Percentiles rank a stretch among this genome's conserved stretches.
Evolutionary conservation across 352 stramenopile genomes (phyloP).

Genomic region (Plasmopara viticola): DNA sequence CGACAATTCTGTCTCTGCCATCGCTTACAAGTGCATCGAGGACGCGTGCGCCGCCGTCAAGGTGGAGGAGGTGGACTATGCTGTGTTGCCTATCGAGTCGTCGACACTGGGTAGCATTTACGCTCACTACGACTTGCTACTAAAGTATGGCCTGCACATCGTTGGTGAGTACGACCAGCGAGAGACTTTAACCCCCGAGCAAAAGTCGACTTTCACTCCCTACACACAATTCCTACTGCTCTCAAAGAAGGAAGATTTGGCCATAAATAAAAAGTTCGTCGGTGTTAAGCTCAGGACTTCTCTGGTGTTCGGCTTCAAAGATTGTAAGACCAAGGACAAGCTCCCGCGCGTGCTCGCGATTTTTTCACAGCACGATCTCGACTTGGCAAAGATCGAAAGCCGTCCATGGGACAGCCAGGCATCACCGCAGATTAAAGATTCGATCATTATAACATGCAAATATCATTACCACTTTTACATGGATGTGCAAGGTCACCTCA

Average conservation of each 20-base stretch:
- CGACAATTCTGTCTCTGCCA: too few relatives aligned
- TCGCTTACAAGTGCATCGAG: too few relatives aligned
- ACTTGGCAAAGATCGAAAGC: slow-evolving; percentile 69
- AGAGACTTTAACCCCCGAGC: not conserved
- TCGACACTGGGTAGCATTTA: too few relatives aligned
- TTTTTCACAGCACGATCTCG: slow-evolving; percentile 54
- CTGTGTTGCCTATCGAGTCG: too few relatives aligned
- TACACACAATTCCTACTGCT: slow-evolving; percentile 90
- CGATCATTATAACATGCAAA: slow-evolving; percentile 22
- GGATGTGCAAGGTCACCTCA: slow-evolving; percentile 59
- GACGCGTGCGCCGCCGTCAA: too few relatives aligned
- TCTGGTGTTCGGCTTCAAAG: slow-evolving; percentile 65
- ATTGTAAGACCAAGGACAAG: slow-evolving; percentile 49
- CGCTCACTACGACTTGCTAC: too few relatives aligned
- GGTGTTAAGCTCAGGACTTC: slow-evolving; percentile 62
- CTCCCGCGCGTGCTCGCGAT: slow-evolving; percentile 44
- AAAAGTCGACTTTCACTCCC: slow-evolving; percentile 55
- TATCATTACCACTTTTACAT: slow-evolving; percentile 82
- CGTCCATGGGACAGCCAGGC: slow-evolving; percentile 50
- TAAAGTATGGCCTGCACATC: too few relatives aligned
- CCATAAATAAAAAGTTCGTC: slow-evolving; percentile 19
- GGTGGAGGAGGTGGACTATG: too few relatives aligned
- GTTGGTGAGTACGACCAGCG: too few relatives aligned
- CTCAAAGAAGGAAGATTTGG: slow-evolving; percentile 48
- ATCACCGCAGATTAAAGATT: slow-evolving; percentile 34